These are phyloP conservation scores for Spathaspora sp. DNA, from an alignment of 805 yeast genomes.

Conservation along the genomic window DNA sequence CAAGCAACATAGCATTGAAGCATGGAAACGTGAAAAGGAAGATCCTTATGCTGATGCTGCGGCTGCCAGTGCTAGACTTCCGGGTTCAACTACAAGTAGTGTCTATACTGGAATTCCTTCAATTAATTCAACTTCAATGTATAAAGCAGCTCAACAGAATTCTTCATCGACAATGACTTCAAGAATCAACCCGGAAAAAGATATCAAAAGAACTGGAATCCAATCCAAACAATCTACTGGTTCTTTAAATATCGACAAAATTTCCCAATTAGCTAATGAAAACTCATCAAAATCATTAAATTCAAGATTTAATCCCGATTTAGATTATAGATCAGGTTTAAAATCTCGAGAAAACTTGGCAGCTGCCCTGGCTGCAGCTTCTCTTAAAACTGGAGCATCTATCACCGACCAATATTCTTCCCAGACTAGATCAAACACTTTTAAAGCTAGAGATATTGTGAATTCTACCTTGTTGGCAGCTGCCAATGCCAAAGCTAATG, in stretches of 20 bases:
- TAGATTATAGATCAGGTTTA: constrained; percentile 39
- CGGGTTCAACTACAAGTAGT: constrained; percentile 12
- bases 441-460: constrained; percentile 41
- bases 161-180: constrained; percentile 44
- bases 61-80: constrained; percentile 31
- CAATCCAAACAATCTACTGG: constrained; percentile 19
- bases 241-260: constrained; percentile 31
- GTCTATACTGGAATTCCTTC: constrained; percentile 27
- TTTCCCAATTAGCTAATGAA: constrained; percentile 30
- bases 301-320: constrained; percentile 39
- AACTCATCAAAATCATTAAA: constrained; percentile 38
- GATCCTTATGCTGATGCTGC: constrained; percentile 50
- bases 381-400: constrained; percentile 35
- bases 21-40: constrained; percentile 45
- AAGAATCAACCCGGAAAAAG: constrained; percentile 41
- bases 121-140: constrained; percentile 26
- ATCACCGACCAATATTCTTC: constrained; percentile 20
- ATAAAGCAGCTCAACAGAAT: constrained; percentile 30
- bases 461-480: constrained; percentile 48
- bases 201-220: constrained; percentile 32
- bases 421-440: constrained; percentile 27
- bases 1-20: constrained; percentile 38
- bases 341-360: constrained; percentile 39
- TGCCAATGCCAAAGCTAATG: constrained; percentile 45
- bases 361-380: constrained; percentile 56